Evolutionary conservation across 1,284 basidiomycete species (phyloP).

Genomic region (Exobasidium cylindrosporum): DNA sequence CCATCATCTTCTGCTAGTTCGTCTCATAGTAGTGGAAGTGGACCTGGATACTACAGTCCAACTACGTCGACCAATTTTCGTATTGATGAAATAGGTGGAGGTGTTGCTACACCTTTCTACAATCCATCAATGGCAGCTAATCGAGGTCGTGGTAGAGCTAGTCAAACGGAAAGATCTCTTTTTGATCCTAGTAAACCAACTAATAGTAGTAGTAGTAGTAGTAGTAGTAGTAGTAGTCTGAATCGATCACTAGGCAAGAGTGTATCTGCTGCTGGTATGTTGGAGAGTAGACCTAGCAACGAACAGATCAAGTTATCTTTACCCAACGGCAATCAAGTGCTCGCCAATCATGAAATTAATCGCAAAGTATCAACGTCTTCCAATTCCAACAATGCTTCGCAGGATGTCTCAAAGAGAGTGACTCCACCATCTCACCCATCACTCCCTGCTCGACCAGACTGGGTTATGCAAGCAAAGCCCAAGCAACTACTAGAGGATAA

Average conservation of each 20-base stretch:
- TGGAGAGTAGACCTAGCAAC: not conserved
- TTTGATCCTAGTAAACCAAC: slow-evolving; percentile 5
- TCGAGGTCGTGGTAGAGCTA: not conserved
- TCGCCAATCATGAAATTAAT: not conserved
- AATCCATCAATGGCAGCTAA: not conserved
- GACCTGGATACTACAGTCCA: not conserved
- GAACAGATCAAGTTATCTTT: not conserved
- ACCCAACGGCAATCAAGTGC: not conserved
- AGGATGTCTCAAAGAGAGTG: not conserved
- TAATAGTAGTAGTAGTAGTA: not conserved
- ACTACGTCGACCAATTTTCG: slow-evolving; percentile 2
- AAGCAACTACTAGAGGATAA: too few species aligned
- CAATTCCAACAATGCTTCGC: not conserved
- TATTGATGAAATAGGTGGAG: not conserved
- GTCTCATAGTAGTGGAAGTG: not conserved
- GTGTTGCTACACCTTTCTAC: too few species aligned
- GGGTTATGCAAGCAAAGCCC: slow-evolving; percentile 1
- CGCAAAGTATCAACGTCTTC: not conserved
- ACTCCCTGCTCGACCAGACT: slow-evolving; percentile 5
- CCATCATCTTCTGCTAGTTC: not conserved
- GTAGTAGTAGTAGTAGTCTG: not conserved
- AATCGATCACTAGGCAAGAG: slow-evolving; percentile 5
- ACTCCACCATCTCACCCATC: slow-evolving; percentile 6
- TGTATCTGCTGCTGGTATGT: not conserved
- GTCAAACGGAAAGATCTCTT: slow-evolving; percentile 3